Conservation (phyloP, 495 filamentous ascomycete genomes). For the Sphaerosporella brunnea region DNA sequence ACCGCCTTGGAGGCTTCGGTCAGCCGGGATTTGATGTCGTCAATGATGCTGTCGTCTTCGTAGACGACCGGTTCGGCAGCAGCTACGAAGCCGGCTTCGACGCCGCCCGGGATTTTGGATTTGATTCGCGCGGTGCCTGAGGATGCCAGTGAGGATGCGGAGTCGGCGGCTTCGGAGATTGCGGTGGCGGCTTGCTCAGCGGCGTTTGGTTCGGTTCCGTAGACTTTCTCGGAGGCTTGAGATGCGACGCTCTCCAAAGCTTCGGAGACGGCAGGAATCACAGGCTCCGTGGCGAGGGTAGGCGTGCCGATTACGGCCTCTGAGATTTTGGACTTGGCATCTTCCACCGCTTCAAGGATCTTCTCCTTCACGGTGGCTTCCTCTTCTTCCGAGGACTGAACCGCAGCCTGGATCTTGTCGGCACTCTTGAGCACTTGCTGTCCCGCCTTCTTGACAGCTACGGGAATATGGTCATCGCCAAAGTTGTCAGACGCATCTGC, state of each 20-base stretch:
- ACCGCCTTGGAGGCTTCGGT: conserved; percentile 22
- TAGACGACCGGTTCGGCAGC: conserved; percentile 12
- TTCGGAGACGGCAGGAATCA: conserved; percentile 32
- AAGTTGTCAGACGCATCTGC: conserved; percentile 64
- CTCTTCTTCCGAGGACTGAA: conserved; percentile 5
- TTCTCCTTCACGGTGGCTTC: conserved; percentile 1
- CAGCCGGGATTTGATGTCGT: conserved; percentile 17
- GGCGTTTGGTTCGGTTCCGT: conserved; percentile 23
- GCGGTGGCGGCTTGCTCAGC: conserved; percentile 34
- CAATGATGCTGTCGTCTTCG: conserved; percentile 17
- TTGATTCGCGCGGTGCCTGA: conserved; percentile 16
- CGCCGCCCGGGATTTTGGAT: conserved; percentile 20
- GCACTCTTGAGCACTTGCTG: conserved; percentile 11
- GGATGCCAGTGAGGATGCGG: conserved; percentile 25
- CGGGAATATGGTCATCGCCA: conserved; percentile 30
- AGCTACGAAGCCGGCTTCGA: conserved; percentile 25
- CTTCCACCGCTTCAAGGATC: not conserved
- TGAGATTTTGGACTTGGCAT: conserved; percentile 1
- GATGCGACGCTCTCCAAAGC: conserved; percentile 31
- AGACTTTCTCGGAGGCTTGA: conserved; percentile 27
- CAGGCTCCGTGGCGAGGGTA: conserved; percentile 31
- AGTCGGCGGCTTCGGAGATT: conserved; percentile 33
- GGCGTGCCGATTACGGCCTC: conserved; percentile 4
- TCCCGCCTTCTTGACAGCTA: conserved; percentile 7
- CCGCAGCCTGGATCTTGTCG: conserved; percentile 7